Conservation (phyloP, 805 yeast genomes). For the Kodamaea hsintzibuensis region DNA sequence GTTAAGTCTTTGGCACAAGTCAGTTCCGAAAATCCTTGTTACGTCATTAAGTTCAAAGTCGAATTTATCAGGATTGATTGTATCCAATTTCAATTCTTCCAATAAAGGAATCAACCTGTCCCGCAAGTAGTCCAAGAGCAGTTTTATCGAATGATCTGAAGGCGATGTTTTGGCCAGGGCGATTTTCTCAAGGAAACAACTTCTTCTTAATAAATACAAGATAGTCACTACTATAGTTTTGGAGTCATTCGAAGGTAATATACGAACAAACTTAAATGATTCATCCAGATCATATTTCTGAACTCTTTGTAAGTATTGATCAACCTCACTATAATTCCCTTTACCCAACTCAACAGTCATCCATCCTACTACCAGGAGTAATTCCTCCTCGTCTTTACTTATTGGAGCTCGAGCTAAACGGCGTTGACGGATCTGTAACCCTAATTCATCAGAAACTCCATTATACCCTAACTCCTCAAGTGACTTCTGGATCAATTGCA, state of each 20-base stretch:
- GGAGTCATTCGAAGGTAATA: constrained; percentile 8
- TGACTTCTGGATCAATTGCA: constrained; percentile 31
- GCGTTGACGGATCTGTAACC: constrained; percentile 11
- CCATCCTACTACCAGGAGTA: constrained; percentile 17
- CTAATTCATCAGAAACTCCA: constrained; percentile 24
- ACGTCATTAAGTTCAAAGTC: constrained; percentile 7
- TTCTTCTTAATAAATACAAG: constrained; percentile 28
- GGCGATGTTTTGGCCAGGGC: not conserved
- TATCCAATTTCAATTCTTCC: constrained; percentile 18
- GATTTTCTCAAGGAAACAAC: constrained; percentile 21
- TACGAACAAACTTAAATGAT: constrained; percentile 1
- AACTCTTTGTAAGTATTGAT: constrained; percentile 14
- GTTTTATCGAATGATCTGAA: not conserved
- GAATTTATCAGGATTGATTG: constrained; percentile 8
- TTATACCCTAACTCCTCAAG: constrained; percentile 33
- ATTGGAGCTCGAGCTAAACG: not conserved
- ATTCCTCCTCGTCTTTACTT: constrained; percentile 4
- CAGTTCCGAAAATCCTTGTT: constrained; percentile 15
- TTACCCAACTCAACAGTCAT: constrained; percentile 15
- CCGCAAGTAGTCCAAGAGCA: constrained; percentile 23
- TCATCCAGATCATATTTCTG: not conserved
- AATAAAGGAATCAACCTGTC: constrained; percentile 29
- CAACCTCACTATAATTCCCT: constrained; percentile 17
- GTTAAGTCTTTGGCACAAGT: constrained; percentile 17
- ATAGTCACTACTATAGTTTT: constrained; percentile 14